Base-by-base conservation (phyloP, 805 yeast genomes). In the Tetrapisispora phaffii region DNA sequence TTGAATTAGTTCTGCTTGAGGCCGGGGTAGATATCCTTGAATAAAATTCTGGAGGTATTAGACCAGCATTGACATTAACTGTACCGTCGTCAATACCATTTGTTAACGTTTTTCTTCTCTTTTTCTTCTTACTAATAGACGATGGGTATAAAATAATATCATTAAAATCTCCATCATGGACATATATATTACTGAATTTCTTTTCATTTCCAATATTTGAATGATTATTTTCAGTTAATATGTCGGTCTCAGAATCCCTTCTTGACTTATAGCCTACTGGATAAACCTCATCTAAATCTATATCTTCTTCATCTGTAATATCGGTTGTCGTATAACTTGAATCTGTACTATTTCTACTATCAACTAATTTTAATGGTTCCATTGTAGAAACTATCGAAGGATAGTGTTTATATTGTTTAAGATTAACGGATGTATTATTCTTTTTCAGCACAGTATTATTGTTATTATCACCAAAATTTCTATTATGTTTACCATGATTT, bases 1-100 rank as follows among this genome's bases (percentile, higher is more conserved):
- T 55, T 2, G 65, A 60, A 41, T 60, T 61, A 41, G 59, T 59
- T 17, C 53, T 56, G 41, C 63, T 60, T 16, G 64, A 49, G 8
- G 64, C 53, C 9, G 66, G 65, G 2, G 65, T 54, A 2, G 66
- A 59, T 22, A 62, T 51, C 37, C 63, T 53, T 2, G 65, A 62
- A 41, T 59, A 60, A 45, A 63, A 62, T 41, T 62, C 67, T 0
- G 67, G 67, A 4, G 67, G 67, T n/a, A 63, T 63, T 42, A 60
- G 46, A 1, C 64, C 58, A 17, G 49, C 52, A 20, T 51, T 49
- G 7, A 22, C 4, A 32, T 13, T 23, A 22, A 15, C 17, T 7
- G 13, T 8, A 2, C 19, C 26, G 15, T 9, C 3, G 16, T 40
- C 21, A 15, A 33, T 26, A 32, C 24, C 41, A 22, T 31, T 29